phyloP scores from a whole-genome alignment of 495 filamentous ascomycete genomes.

The Annulohypoxylon bovei region DNA sequence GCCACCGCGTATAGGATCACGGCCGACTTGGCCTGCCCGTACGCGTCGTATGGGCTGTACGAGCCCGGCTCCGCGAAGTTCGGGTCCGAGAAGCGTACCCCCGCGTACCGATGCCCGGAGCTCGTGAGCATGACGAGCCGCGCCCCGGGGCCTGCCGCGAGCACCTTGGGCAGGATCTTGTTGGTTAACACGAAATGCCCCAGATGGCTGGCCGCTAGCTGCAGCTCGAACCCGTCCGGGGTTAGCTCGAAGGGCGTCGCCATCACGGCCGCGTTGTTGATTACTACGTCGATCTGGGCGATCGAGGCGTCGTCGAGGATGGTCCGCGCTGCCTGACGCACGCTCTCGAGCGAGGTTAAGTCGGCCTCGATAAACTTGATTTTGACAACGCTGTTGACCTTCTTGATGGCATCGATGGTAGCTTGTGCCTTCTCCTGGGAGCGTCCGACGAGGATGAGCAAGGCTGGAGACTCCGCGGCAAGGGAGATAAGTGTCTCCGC shows the following conservation, averaged over 20 bases:
- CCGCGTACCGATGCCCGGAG: slow-evolving; percentile 53
- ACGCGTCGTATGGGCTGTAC: slow-evolving; percentile 58
- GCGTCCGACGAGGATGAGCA: slow-evolving; percentile 56
- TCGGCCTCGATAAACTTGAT: slow-evolving; percentile 58
- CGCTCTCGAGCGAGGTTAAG: slow-evolving; percentile 56
- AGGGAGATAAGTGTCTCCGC: slow-evolving; percentile 57
- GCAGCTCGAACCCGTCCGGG: slow-evolving; percentile 62
- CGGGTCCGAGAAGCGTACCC: slow-evolving; percentile 61
- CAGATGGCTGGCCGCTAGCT: slow-evolving; percentile 68
- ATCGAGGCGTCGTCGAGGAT: slow-evolving; percentile 58
- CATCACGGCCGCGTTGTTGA: slow-evolving; percentile 80
- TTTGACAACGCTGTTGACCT: slow-evolving; percentile 50
- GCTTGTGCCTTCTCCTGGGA: slow-evolving; percentile 52
- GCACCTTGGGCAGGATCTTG: slow-evolving; percentile 59
- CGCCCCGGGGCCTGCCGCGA: slow-evolving; percentile 42
- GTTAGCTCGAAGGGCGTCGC: slow-evolving; percentile 51
- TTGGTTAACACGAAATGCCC: slow-evolving; percentile 70
- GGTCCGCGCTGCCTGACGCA: slow-evolving; percentile 60
- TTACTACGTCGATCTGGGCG: slow-evolving; percentile 68
- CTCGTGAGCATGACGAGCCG: slow-evolving; percentile 53
- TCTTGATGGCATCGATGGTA: slow-evolving; percentile 53
- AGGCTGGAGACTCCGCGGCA: slow-evolving; percentile 52
- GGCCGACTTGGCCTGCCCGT: slow-evolving; percentile 67
- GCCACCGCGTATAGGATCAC: slow-evolving; percentile 67
- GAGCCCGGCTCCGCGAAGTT: slow-evolving; percentile 55